Conservation (phyloP, 2,329 filamentous ascomycete species). For the Monosporascus sp. region DNA sequence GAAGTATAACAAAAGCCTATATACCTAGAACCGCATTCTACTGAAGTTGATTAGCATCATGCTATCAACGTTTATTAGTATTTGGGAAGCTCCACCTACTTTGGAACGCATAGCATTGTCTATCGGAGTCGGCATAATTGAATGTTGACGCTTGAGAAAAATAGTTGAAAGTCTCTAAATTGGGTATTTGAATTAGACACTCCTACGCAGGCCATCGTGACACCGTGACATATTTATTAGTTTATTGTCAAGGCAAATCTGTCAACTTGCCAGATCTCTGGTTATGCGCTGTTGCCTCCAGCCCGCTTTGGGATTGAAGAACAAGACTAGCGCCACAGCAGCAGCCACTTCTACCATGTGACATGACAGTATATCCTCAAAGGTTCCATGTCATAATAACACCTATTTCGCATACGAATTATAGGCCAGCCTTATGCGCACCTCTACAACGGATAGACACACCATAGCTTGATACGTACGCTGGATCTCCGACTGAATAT, state of each 20-base stretch:
- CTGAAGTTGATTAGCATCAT: conserved; percentile 8
- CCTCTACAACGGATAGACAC: too few species aligned
- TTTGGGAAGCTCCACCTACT: conserved; percentile 38
- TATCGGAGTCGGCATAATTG: conserved; percentile 62
- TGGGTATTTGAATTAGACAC: not conserved
- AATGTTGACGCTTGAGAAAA: not conserved
- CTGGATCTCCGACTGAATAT: too few species aligned
- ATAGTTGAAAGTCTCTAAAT: not conserved
- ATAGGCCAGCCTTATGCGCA: too few species aligned
- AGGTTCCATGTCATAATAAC: too few species aligned
- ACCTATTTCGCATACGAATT: too few species aligned
- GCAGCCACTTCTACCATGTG: not conserved
- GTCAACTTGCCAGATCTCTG: too few species aligned
- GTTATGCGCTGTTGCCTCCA: too few species aligned
- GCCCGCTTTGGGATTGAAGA: not conserved
- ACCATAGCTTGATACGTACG: too few species aligned
- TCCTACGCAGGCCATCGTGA: too few species aligned
- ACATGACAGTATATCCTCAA: too few species aligned
- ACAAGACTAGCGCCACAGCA: not conserved
- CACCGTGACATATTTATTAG: too few species aligned
- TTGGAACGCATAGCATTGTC: conserved; percentile 67
- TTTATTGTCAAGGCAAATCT: too few species aligned
- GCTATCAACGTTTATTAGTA: not conserved
- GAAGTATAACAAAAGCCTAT: conserved; percentile 3
- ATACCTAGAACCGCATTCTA: conserved; percentile 69